Base-by-base conservation (phyloP, 441 rosid species). In the Rhodomyrtus psidioides region DNA sequence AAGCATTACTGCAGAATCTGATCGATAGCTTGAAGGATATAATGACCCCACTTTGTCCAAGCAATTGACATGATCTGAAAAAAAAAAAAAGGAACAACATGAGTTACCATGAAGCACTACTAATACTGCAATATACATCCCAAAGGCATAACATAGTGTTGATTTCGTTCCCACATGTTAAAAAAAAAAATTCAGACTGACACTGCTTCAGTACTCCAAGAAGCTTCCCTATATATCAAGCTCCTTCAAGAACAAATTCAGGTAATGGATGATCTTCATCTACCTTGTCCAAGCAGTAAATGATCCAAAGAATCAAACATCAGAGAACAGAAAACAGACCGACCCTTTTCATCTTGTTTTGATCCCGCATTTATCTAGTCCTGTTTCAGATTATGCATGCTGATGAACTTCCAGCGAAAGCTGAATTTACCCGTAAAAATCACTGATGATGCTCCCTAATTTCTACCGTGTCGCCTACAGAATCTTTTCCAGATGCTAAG, bases 191-290 rank as follows among this genome's bases (percentile, higher is more conserved):
- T 89, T n/a, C 92, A 94, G 97, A 92, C 96, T 56, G 96, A 94
- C 84, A 94, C 94, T 54, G 95, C 96, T 58, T 94, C 97, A 60
- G 97, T 94, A 76, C 97, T 94, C 84, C 91, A 94, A 91, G 96
- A 94, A 89, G 93, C 97, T 79, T 87, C 89, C 86, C 88, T 93
- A 59, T 92, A 89, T 55, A 94, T 94, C 88, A 91, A 91, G 87
- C 91, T 93, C 42, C 93, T 94, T 53, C 96, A 94, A 55, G 90
- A 91, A 34, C 94, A 94, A 83, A 92, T 94, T 86, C 91, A 93
- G 93, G 97, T 93, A 85, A 65, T 34, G 26, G 6, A 65, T 65
- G 76, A 65, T 65, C n/a, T 65, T 21, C 76, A 34, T 65, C 76
- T 34, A 5, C 49, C 15, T 65, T 34, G 49, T 34, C 76, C 76